Conservation (phyloP, 768 basidiomycete genomes). For the Suillus hirtellus region DNA sequence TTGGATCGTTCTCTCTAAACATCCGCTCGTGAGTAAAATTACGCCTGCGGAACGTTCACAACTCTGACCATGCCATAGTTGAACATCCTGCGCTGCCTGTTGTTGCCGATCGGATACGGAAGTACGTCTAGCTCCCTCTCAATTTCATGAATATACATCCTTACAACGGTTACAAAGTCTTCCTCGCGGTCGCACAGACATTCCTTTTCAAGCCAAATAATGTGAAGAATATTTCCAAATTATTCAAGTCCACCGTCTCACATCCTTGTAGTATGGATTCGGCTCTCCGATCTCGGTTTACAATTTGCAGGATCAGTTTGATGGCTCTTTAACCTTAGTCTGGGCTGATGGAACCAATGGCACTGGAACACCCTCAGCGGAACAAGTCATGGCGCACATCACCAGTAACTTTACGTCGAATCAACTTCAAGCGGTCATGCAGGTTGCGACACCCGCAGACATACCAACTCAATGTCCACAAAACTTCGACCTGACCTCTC, state of each 20-base stretch:
- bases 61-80: slow-evolving; percentile 37
- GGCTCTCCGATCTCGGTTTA: slow-evolving; percentile 54
- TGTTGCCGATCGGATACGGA: slow-evolving; percentile 66
- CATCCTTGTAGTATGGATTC: slow-evolving; percentile 53
- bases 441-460: slow-evolving; percentile 46
- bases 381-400: slow-evolving; percentile 60
- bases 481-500: slow-evolving; percentile 70
- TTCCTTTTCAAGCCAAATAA: slow-evolving; percentile 61
- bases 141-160: background rate
- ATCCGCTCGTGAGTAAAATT: slow-evolving; percentile 53
- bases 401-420: slow-evolving; percentile 48
- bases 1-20: slow-evolving; percentile 69
- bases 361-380: slow-evolving; percentile 52
- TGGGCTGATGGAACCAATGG: slow-evolving; percentile 73
- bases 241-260: background rate
- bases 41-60: background rate
- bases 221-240: slow-evolving; percentile 36
- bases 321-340: slow-evolving; percentile 51
- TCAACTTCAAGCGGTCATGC: slow-evolving; percentile 51
- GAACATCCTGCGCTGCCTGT: slow-evolving; percentile 60
- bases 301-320: slow-evolving; percentile 49
- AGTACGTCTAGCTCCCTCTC: slow-evolving; percentile 14
- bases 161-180: slow-evolving; percentile 33
- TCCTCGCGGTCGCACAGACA: slow-evolving; percentile 62
- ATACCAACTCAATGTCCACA: slow-evolving; percentile 64